Conservation (phyloP, 768 basidiomycete genomes). For the Mycena metata region DNA sequence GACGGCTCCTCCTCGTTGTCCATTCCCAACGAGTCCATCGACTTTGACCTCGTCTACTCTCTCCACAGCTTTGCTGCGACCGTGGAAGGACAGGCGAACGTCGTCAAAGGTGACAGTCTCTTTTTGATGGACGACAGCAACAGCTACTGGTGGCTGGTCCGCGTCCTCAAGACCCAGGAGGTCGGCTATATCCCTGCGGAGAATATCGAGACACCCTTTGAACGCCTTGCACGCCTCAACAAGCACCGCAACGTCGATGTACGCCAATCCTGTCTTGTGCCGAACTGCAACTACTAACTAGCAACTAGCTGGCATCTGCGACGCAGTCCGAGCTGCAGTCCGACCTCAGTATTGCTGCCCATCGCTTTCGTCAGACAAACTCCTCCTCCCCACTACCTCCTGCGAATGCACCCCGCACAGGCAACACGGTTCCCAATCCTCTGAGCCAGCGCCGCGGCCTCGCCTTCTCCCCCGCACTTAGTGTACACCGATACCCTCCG, state of each 20-base stretch:
- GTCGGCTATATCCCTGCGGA: conserved; percentile 99
- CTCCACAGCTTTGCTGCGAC: conserved; percentile 97
- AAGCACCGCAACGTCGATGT: conserved; percentile 98
- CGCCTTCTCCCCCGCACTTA: conserved; percentile 77
- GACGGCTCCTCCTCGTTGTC: conserved; percentile 87
- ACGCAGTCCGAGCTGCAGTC: conserved; percentile 79
- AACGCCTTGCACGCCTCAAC: conserved; percentile 94
- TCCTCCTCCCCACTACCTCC: conserved; percentile 63
- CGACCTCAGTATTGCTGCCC: conserved; percentile 61
- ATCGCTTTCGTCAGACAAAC: conserved; percentile 66
- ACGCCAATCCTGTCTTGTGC: conserved; percentile 48
- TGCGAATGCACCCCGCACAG: conserved; percentile 48
- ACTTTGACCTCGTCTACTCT: conserved; percentile 94
- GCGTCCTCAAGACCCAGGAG: conserved; percentile 98
- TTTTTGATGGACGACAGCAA: conserved; percentile 98
- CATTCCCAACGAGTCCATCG: conserved; percentile 92
- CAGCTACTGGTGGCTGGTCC: conserved; percentile 99
- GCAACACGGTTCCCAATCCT: conserved; percentile 45
- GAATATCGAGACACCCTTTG: conserved; percentile 99
- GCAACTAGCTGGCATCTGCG: conserved; percentile 74
- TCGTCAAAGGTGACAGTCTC: conserved; percentile 97
- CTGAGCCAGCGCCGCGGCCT: conserved; percentile 60
- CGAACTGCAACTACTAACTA: conserved; percentile 9
- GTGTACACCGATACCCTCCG: conserved; percentile 82
- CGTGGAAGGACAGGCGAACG: conserved; percentile 98